Base-by-base conservation (phyloP, 2,329 filamentous ascomycete species). In the Knoxdaviesia proteae region DNA sequence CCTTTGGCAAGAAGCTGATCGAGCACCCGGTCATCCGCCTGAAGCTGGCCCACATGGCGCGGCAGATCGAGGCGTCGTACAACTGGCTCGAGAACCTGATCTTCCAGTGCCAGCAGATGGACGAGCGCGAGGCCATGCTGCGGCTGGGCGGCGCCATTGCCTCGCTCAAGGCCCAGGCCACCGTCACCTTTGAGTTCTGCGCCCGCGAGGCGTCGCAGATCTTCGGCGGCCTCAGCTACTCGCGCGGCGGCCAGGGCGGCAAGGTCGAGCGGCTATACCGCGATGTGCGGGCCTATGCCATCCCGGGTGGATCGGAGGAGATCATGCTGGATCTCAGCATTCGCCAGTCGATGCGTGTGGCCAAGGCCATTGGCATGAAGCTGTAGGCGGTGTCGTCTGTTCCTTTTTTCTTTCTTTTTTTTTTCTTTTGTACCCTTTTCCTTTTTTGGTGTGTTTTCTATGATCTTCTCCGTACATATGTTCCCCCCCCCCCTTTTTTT, bases 281-380 rank as follows among this genome's bases (percentile, higher is more conserved):
- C 48, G 90, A 98, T 59, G 90, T 96, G 10, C 73, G 90, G 52
- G 90, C 90, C 1, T 96, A 98, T 60, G 88, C 90, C 48, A 88
- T 98, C 51, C 90, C 90, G 3, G 90, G 90, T 54, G 90, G 90
- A 30, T 84, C 77, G 50, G 88, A 98, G 65, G 90, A 98, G 71
- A 98, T 98, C 50, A 98, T 98, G 90, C 66, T 96, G 50, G 90
- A 98, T 60, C 61, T 98, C 55, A 93, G 84, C 62, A 93, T 98
- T 59, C 71, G 88, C 52, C 87, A 94, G 68, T 81, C 79, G 48
- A 59, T 94, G 67, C 77, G 75, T 58, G 90, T 98, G 44, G 83
- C 86, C 52, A 79, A 94, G 70, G 77, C 78, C 48, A 67, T 94
- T 58, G 90, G 90, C 7, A 94, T 96, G 88, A 98, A 94, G 71